Conservation (phyloP, 257 asterid species). For the Apocynum venetum region DNA sequence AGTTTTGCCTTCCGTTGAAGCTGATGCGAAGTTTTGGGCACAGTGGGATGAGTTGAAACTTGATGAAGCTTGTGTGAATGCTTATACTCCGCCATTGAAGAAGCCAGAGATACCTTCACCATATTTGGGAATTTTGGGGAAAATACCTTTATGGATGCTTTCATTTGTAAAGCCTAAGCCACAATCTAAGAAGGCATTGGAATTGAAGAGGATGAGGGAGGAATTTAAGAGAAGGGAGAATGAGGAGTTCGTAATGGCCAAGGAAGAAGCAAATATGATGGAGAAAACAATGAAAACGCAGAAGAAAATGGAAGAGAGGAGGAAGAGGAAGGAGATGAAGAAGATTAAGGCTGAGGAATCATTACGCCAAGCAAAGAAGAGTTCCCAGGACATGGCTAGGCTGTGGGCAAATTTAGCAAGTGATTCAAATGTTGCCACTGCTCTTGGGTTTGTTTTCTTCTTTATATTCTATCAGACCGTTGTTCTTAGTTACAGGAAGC, state of each 20-base stretch:
- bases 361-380: constrained; percentile 43
- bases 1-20: constrained; percentile 71
- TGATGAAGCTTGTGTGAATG: constrained; percentile 74
- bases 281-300: constrained; percentile 55
- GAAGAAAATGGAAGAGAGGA: constrained; percentile 69
- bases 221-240: constrained; percentile 31
- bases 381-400: constrained; percentile 42
- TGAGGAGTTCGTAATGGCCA: constrained; percentile 44
- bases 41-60: constrained; percentile 72
- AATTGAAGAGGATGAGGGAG: constrained; percentile 62
- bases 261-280: constrained; percentile 43
- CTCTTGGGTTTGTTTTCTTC: constrained; percentile 76
- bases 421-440: constrained; percentile 60
- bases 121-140: constrained; percentile 58
- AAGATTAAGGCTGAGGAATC: constrained; percentile 43
- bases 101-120: constrained; percentile 64
- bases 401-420: constrained; percentile 70
- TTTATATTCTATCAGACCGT: constrained; percentile 69
- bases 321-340: constrained; percentile 57
- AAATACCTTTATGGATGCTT: constrained; percentile 49
- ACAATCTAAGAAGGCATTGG: constrained; percentile 78
- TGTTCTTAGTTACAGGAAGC: constrained; percentile 75
- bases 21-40: constrained; percentile 74
- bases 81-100: constrained; percentile 73
- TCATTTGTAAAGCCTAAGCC: constrained; percentile 64